A percentile compares a stretch with the other conserved stretches of the same genome.
Evolutionary conservation across 495 filamentous ascomycete species (phyloP).

Genomic region (Aspergillus nanangensis): DNA sequence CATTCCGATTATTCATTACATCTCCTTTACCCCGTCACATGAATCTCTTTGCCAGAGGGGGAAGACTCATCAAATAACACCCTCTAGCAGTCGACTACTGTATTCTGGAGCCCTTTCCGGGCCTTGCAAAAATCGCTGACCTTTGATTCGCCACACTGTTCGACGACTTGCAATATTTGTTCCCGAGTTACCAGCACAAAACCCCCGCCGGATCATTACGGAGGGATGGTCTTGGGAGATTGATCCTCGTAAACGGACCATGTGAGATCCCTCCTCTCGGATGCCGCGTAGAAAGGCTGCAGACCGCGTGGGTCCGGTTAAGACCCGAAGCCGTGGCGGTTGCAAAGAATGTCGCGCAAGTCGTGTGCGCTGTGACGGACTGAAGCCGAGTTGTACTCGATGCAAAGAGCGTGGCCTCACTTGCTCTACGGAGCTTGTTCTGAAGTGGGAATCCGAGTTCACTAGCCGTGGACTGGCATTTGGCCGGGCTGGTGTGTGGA

Average conservation of each 20-base stretch:
- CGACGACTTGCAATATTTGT: not conserved
- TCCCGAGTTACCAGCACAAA: not conserved
- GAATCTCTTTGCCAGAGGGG: too few relatives aligned
- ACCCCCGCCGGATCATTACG: not conserved
- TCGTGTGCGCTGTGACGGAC: conserved; percentile 40
- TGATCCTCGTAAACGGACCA: conserved; percentile 7
- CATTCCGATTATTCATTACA: too few relatives aligned
- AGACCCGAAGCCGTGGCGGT: conserved; percentile 41
- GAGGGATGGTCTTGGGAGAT: not conserved
- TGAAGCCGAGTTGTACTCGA: conserved; percentile 37
- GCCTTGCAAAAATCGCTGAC: too few relatives aligned
- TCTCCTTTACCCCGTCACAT: too few relatives aligned
- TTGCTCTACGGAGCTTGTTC: conserved; percentile 34
- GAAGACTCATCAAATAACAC: too few relatives aligned
- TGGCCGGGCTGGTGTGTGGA: conserved; percentile 41
- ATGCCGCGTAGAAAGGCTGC: conserved; percentile 44
- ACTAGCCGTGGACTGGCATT: conserved; percentile 39
- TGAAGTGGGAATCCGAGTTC: conserved; percentile 47
- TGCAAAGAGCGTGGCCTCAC: conserved; percentile 32
- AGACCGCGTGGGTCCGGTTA: conserved; percentile 39
- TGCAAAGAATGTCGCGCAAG: conserved; percentile 42
- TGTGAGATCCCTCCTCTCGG: conserved; percentile 23
- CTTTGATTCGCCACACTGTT: too few relatives aligned
- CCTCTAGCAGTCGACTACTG: too few relatives aligned
- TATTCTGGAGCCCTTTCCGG: too few relatives aligned